These are phyloP conservation scores for Xylaria cubensis DNA, from an alignment of 495 filamentous ascomycete genomes.

Conservation along the genomic window DNA sequence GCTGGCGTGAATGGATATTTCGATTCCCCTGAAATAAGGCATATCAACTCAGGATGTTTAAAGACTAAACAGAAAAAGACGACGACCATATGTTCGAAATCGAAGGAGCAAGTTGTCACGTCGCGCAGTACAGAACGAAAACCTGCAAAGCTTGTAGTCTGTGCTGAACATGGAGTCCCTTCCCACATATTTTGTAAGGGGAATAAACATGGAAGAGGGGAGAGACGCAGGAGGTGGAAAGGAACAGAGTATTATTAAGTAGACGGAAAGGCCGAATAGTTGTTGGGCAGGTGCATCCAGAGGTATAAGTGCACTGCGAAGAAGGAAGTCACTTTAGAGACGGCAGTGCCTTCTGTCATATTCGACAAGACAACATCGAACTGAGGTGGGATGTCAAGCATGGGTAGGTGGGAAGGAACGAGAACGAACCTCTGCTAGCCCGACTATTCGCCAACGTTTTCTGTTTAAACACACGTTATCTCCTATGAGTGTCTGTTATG, in stretches of 20 bases:
- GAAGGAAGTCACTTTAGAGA: not conserved
- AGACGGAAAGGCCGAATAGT: not conserved
- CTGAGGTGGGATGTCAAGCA: not conserved
- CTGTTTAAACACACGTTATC: not conserved
- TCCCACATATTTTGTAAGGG: not conserved
- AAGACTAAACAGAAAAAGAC: not conserved
- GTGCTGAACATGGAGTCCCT: not conserved
- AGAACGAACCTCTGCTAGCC: not conserved
- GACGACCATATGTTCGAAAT: not conserved
- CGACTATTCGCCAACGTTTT: not conserved
- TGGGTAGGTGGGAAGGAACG: not conserved
- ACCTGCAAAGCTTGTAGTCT: not conserved
- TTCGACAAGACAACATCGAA: not conserved
- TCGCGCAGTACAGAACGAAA: not conserved
- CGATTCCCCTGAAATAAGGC: constrained; percentile 56
- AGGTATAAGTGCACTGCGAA: not conserved
- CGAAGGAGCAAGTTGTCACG: not conserved
- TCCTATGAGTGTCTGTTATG: not conserved
- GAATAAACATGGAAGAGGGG: not conserved
- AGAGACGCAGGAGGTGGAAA: not conserved
- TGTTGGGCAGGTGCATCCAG: not conserved
- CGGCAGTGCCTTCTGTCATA: not conserved
- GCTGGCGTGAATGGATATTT: constrained; percentile 46
- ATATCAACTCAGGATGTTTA: constrained; percentile 39
- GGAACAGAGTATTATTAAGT: not conserved